These are phyloP conservation scores for Vinca minor DNA, from an alignment of 257 asterid species.

Conservation along the genomic window DNA sequence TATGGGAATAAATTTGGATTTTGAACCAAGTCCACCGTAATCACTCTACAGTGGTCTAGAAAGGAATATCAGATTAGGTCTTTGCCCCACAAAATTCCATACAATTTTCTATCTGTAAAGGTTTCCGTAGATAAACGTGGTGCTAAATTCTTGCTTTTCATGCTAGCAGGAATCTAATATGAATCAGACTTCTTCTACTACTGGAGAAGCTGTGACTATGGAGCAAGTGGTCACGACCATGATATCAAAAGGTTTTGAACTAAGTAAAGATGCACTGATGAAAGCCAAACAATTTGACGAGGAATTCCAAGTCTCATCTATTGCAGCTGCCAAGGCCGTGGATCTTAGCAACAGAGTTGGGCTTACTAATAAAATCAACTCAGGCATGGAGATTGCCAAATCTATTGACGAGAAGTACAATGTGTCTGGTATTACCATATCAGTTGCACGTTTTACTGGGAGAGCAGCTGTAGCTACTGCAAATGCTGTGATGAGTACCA, in stretches of 20 bases:
- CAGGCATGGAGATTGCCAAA: slow-evolving; percentile 34
- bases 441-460: slow-evolving; percentile 39
- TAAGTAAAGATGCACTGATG: slow-evolving; percentile 45
- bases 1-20: background rate
- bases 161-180: slow-evolving; percentile 23
- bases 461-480: slow-evolving; percentile 43
- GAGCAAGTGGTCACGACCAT: slow-evolving; percentile 42
- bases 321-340: slow-evolving; percentile 45
- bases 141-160: background rate
- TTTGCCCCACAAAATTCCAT: background rate
- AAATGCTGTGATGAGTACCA: slow-evolving; percentile 40
- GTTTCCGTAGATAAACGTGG: background rate
- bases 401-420: slow-evolving; percentile 41
- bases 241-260: slow-evolving; percentile 44
- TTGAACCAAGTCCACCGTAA: background rate
- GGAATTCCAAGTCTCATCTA: slow-evolving; percentile 37
- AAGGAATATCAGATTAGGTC: background rate
- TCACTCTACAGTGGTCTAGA: background rate
- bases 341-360: slow-evolving; percentile 47
- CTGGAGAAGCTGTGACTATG: slow-evolving; percentile 48
- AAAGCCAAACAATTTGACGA: slow-evolving; percentile 66
- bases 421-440: slow-evolving; percentile 30
- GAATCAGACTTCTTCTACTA: slow-evolving; percentile 28
- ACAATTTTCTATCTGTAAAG: background rate
- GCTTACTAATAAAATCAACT: slow-evolving; percentile 38